Evolutionary conservation across 768 basidiomycete species (phyloP).

Genomic region (Russula olivacea): DNA sequence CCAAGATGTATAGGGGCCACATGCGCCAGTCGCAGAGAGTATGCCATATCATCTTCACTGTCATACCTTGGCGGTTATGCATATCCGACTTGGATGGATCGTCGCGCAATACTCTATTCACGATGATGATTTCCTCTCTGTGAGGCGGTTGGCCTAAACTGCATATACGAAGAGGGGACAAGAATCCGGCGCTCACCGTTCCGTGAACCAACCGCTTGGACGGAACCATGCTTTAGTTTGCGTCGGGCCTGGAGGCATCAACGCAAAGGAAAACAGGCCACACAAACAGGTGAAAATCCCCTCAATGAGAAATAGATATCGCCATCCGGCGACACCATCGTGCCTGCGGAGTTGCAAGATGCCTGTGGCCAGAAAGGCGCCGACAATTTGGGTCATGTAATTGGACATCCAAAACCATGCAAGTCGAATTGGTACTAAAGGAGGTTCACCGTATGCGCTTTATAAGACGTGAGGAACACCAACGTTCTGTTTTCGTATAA

Average conservation of each 20-base stretch:
- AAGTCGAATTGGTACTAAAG: neutral
- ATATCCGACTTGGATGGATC: conserved; percentile 35
- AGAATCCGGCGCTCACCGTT: neutral
- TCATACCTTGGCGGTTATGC: conserved; percentile 67
- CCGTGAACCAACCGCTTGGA: neutral
- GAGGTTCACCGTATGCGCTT: neutral
- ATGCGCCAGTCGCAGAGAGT: conserved; percentile 54
- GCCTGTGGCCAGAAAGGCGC: neutral
- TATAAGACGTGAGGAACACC: neutral
- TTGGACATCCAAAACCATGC: neutral
- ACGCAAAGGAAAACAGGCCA: neutral
- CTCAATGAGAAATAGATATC: conserved; percentile 1
- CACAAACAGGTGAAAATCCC: neutral
- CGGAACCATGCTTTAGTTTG: conserved; percentile 3
- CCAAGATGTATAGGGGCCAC: conserved; percentile 61
- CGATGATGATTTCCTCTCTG: conserved; percentile 1
- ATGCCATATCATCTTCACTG: conserved; percentile 42
- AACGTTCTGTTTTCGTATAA: conserved; percentile 3
- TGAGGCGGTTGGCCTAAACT: neutral
- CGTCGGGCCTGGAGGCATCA: conserved; percentile 1
- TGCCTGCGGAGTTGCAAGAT: neutral
- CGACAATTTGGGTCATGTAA: neutral
- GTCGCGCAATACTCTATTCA: neutral
- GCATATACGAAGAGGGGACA: neutral
- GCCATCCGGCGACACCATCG: neutral